Base-by-base conservation (phyloP, 192 early-diverging fungal genomes). In the Dissophora globulifera region DNA sequence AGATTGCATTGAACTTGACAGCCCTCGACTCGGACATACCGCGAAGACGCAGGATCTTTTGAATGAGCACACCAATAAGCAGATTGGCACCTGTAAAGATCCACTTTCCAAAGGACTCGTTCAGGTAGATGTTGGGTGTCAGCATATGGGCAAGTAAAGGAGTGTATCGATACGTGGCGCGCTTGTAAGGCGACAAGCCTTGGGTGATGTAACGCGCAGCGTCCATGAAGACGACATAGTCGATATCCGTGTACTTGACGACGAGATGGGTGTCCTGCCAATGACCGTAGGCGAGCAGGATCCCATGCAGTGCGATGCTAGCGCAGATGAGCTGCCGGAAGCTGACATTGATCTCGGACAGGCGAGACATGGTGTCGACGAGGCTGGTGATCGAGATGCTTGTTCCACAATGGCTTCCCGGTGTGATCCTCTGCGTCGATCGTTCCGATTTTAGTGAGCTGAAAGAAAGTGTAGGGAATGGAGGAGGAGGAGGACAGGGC, bases 191-290 rank as follows among this genome's bases (percentile, higher is more conserved):
- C 3, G 90, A 93, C 42, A 62, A 50, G 9, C 92, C 93, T 7
- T 79, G 46, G 42, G 86, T 83, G 25, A 98, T 89, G 69, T 86
- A 90, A 33, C 86, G 80, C 6, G 98, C 93, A 1, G 95, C 98
- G 78, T 99, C 98, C 31, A 93, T 92, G 59, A 98, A 98, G 35
- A 99, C 98, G 25, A 85, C 81, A 81, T 99, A 99, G 81, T 99
- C 98, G 57, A 99, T 91, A 63, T 99, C 98, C 3, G 98, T 99
- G 78, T 96, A 99, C 57, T 97, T 97, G n/a, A 99, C 93, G 22
- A 89, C 85, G 53, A 93, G 87, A 47, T 94, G 80, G 4, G 84
- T 82, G 68, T 99, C 97, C 70, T 98, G 96, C 87, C 88, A 92
- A 56, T 92, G 83, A 6, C 96, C 95, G 74, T 96, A 99, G 12